Percentiles rank a stretch among this genome's conserved stretches.
Evolutionary conservation across 2,329 filamentous ascomycete species (phyloP).

Genomic region (Teratosphaeria viscida): DNA sequence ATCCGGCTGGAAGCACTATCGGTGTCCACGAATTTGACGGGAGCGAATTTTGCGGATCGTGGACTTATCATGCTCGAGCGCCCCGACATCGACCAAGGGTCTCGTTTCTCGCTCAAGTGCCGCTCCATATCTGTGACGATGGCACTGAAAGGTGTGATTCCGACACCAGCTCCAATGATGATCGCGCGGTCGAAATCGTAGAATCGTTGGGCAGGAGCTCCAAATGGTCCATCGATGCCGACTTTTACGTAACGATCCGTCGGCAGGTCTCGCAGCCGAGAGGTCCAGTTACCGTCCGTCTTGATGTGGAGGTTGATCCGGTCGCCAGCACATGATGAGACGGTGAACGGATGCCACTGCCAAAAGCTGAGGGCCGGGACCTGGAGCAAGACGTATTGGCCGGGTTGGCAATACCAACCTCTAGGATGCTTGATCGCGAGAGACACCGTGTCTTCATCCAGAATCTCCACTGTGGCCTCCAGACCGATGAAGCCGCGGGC

Average conservation of each 20-base stretch:
- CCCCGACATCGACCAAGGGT: slow-evolving; percentile 12
- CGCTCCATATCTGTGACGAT: slow-evolving; percentile 46
- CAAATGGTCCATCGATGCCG: slow-evolving; percentile 48
- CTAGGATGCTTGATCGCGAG: slow-evolving; percentile 41
- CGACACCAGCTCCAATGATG: slow-evolving; percentile 48
- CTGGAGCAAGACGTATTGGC: slow-evolving; percentile 48
- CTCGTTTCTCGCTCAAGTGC: slow-evolving; percentile 10
- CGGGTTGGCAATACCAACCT: slow-evolving; percentile 45
- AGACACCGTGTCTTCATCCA: slow-evolving; percentile 45
- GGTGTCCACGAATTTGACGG: background rate
- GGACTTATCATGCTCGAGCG: background rate
- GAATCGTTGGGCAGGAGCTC: slow-evolving; percentile 48
- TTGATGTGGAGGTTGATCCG: slow-evolving; percentile 49
- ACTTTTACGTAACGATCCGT: slow-evolving; percentile 36
- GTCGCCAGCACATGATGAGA: slow-evolving; percentile 44
- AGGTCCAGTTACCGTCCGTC: slow-evolving; percentile 48
- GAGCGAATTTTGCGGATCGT: background rate
- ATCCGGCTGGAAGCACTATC: no score
- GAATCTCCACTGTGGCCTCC: slow-evolving; percentile 37
- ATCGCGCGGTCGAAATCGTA: slow-evolving; percentile 48
- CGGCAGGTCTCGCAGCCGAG: slow-evolving; percentile 34
- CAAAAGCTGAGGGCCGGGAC: slow-evolving; percentile 44
- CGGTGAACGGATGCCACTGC: slow-evolving; percentile 52
- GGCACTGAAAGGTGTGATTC: slow-evolving; percentile 48
- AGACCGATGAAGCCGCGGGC: slow-evolving; percentile 40